Evolutionary conservation across 2,329 filamentous ascomycete species (phyloP).

Genomic region (Sporothrix curviconia): DNA sequence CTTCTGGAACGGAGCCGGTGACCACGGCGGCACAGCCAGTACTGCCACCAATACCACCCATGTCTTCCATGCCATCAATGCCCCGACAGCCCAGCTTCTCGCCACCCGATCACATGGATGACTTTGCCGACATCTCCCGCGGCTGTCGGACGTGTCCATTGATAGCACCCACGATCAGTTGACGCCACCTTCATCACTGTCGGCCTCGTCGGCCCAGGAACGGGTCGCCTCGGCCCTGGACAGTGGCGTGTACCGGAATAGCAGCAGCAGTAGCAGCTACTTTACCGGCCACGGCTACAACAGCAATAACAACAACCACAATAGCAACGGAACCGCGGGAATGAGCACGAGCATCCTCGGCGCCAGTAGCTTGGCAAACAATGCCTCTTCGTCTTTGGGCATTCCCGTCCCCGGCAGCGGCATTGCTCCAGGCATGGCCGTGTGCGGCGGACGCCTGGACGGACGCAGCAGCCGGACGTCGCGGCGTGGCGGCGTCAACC

Average conservation of each 20-base stretch:
- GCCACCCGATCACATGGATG: slow-evolving; percentile 52
- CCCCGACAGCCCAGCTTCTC: slow-evolving; percentile 44
- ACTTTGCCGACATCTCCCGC: slow-evolving; percentile 47
- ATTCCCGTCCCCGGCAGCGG: too few relatives aligned
- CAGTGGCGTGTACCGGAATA: neutral
- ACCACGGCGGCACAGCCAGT: too few relatives aligned
- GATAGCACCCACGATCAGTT: slow-evolving; percentile 41
- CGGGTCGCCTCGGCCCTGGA: neutral
- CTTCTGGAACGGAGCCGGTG: too few relatives aligned
- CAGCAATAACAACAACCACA: too few relatives aligned
- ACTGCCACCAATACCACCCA: too few relatives aligned
- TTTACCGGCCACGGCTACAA: too few relatives aligned
- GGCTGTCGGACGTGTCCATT: slow-evolving; percentile 53
- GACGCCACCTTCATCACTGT: slow-evolving; percentile 24
- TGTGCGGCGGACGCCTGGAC: slow-evolving; percentile 39
- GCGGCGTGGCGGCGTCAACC: slow-evolving; percentile 67
- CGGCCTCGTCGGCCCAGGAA: neutral
- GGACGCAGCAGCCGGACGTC: slow-evolving; percentile 50
- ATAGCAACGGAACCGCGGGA: slow-evolving; percentile 26
- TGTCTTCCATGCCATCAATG: neutral
- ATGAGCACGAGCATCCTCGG: neutral
- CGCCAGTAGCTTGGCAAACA: too few relatives aligned
- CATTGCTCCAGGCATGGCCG: slow-evolving; percentile 35
- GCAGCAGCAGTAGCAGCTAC: neutral
- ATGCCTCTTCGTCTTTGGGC: too few relatives aligned